These are phyloP conservation scores for button mushroom (Agaricus bisporus) DNA, from an alignment of 768 basidiomycete species.

Conservation along the genomic window DNA sequence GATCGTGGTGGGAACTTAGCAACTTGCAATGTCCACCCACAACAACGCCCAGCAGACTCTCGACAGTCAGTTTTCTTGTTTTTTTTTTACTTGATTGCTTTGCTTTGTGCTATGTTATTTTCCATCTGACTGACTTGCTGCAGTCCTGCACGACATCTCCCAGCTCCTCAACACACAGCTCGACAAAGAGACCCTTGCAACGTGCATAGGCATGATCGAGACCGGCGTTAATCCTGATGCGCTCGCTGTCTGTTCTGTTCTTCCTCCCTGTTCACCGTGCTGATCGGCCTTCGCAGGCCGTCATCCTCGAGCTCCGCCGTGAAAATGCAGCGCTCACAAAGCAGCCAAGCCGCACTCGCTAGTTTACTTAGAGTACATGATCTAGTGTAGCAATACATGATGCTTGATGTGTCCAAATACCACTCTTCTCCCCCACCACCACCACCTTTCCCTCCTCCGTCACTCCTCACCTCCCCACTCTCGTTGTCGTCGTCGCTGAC, in stretches of 20 bases:
- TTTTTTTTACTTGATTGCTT: no score
- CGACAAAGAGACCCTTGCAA: conserved; percentile 88
- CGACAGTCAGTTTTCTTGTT: conserved; percentile 45
- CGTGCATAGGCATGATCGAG: conserved; percentile 89
- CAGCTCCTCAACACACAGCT: conserved; percentile 83
- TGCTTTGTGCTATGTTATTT: background rate
- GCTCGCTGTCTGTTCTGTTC: conserved; percentile 56
- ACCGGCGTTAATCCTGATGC: conserved; percentile 90
- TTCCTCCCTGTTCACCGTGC: conserved; percentile 3
- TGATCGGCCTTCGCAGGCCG: conserved; percentile 45
- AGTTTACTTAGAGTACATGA: background rate
- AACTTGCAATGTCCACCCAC: conserved; percentile 34
- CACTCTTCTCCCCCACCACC: conserved; percentile 12
- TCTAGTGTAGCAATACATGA: background rate
- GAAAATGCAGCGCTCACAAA: conserved; percentile 46
- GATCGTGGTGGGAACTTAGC: conserved; percentile 28
- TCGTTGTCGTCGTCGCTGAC: background rate
- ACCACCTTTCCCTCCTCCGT: conserved; percentile 5
- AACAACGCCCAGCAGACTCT: conserved; percentile 66
- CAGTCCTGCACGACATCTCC: conserved; percentile 84
- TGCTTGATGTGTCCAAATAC: conserved; percentile 13
- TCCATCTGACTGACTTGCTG: background rate
- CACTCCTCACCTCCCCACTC: conserved; percentile 1
- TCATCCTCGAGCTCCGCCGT: conserved; percentile 76
- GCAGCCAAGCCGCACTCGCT: conserved; percentile 13